Conservation (phyloP, 495 filamentous ascomycete species). For the Aspergillus cavernicola region DNA sequence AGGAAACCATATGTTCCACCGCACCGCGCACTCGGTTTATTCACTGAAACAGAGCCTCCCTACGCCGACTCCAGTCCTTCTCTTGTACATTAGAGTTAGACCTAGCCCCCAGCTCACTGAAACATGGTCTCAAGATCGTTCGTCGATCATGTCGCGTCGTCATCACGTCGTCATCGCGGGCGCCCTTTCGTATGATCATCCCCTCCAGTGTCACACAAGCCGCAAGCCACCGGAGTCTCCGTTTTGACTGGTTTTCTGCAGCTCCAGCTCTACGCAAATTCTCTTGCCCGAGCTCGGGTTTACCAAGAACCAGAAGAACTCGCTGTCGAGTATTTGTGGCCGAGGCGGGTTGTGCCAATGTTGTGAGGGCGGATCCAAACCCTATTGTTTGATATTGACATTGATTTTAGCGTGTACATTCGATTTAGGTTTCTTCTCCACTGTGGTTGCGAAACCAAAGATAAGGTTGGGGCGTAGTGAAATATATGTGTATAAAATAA, state of each 20-base stretch:
- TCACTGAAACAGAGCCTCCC: too few relatives aligned
- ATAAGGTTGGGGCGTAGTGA: too few relatives aligned
- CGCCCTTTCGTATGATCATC: slow-evolving; percentile 52
- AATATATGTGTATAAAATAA: too few relatives aligned
- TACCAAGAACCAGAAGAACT: slow-evolving; percentile 49
- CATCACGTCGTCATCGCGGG: slow-evolving; percentile 70
- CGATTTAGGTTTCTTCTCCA: too few relatives aligned
- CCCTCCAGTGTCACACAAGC: slow-evolving; percentile 67
- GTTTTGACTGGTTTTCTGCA: slow-evolving; percentile 72
- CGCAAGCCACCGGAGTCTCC: slow-evolving; percentile 74
- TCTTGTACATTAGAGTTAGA: too few relatives aligned
- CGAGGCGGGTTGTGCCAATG: slow-evolving; percentile 44
- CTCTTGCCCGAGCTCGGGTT: slow-evolving; percentile 47
- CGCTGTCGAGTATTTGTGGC: slow-evolving; percentile 45
- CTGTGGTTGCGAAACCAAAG: too few relatives aligned
- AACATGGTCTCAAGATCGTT: slow-evolving; percentile 94
- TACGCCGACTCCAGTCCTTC: too few relatives aligned
- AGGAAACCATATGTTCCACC: too few relatives aligned
- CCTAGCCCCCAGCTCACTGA: too few relatives aligned
- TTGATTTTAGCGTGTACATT: not conserved
- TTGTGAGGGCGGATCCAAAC: too few relatives aligned
- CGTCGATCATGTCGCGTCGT: slow-evolving; percentile 82
- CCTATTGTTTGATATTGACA: not conserved
- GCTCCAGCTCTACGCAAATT: slow-evolving; percentile 74
- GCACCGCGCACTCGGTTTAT: too few relatives aligned